phyloP scores from a whole-genome alignment of 768 basidiomycete species.

The Mycena indigotica region DNA sequence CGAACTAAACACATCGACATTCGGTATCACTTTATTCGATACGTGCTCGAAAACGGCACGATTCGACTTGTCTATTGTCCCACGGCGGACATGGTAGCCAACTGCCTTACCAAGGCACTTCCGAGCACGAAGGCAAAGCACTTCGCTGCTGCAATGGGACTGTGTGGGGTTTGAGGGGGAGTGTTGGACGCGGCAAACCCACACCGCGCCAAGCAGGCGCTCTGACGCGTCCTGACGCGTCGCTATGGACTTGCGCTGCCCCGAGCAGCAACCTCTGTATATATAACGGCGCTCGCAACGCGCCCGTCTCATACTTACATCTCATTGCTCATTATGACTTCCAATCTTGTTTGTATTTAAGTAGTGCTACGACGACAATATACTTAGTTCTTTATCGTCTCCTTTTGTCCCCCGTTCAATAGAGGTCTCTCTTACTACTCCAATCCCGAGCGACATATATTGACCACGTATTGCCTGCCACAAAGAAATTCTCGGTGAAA shows the following conservation, averaged over 20 bases:
- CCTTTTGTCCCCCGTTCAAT: neutral
- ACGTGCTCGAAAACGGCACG: slow-evolving; percentile 24
- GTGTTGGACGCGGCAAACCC: slow-evolving; percentile 1
- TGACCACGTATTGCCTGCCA: neutral
- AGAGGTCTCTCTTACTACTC: neutral
- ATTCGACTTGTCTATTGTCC: slow-evolving; percentile 20
- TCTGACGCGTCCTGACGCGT: no score
- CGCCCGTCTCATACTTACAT: no score
- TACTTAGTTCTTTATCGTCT: slow-evolving; percentile 18
- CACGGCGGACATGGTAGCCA: slow-evolving; percentile 31
- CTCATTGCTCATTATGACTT: no score
- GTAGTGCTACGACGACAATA: no score
- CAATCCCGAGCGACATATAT: neutral
- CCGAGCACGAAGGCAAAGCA: neutral
- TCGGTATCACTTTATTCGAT: slow-evolving; percentile 34
- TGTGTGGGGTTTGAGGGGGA: neutral
- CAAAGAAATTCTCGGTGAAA: neutral
- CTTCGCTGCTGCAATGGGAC: neutral
- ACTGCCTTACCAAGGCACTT: slow-evolving; percentile 34
- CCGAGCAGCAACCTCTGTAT: no score
- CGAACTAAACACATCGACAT: slow-evolving; percentile 41
- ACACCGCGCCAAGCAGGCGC: no score
- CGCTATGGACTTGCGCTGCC: no score
- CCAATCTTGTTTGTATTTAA: no score
- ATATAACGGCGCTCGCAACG: no score